Evolutionary conservation across 108 stramenopile species (phyloP).

Genomic region (Asterionellopsis glacialis): DNA sequence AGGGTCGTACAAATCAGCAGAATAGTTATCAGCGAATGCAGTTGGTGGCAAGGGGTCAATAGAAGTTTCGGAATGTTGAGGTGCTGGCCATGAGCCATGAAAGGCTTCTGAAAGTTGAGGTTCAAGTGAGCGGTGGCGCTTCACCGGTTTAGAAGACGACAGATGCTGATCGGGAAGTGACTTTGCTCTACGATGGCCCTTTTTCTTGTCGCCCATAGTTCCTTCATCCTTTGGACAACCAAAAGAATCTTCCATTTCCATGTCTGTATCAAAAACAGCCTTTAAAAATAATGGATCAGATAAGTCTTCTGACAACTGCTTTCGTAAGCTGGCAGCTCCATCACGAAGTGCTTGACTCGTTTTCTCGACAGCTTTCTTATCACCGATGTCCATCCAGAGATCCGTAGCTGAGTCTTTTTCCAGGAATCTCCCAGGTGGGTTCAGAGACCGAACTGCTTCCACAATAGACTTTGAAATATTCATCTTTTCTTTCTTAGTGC

Average conservation of each 20-base stretch:
- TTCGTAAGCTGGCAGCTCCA: conserved; percentile 45
- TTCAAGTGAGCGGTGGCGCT: no score
- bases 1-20: conserved; percentile 54
- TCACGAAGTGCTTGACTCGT: conserved; percentile 39
- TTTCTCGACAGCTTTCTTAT: conserved; percentile 33
- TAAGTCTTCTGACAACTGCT: conserved; percentile 57
- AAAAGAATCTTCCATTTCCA: not conserved
- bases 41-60: no score
- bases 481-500: conserved; percentile 76
- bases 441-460: conserved; percentile 51
- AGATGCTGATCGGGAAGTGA: not conserved
- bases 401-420: conserved; percentile 46
- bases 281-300: conserved; percentile 58
- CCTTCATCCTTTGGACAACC: not conserved
- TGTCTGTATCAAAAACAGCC: conserved; percentile 40
- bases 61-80: no score
- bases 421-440: conserved; percentile 70
- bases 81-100: no score
- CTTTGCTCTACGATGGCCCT: conserved; percentile 1
- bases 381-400: conserved; percentile 23
- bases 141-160: no score
- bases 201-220: not conserved
- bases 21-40: no score
- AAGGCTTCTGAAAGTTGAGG: no score
- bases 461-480: conserved; percentile 74